Evolutionary conservation across 2,329 filamentous ascomycete species (phyloP), one percentile per base, ranked within the genome.

Genomic region (Alternaria brassicicola): DNA sequence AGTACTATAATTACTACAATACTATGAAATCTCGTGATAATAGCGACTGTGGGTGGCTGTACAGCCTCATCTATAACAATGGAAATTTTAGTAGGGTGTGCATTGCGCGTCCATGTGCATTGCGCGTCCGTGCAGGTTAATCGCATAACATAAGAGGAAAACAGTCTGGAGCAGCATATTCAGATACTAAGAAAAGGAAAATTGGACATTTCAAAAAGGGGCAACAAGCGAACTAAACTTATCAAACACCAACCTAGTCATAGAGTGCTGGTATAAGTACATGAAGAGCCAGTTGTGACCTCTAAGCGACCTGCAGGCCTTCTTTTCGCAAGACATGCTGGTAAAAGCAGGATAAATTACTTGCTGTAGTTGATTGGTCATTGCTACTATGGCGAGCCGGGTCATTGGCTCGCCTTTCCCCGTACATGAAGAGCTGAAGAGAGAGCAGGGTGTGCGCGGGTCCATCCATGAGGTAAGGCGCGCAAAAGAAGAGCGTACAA

Each of bases 281-380:
- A 47, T 56, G 38, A 13, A 38, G 38, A 45, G 23, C 3, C 19
- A 26, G 8, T 31, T 19, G 7, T 1, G 12, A 31, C 2, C 26
- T 57, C 19, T 15, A 52, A 47, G 49, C 49, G 23, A 26, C 35
- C 15, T 57, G 49, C 42, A 48, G 19, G 45, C 5, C 23, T 17
- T 43, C 19, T 19, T 35, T 15, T 23, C 31, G 25, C 45, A 35
- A 21, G 30, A 33, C 6, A 35, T 2, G 3, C 30, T 8, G 19
- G 43, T 4, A 25, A 15, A 30, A 47, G 49, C 15, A 19, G 33
- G 19, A 25, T 41, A 52, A 41, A 31, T 39, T 23, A 23, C 15
- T 6, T 17, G 13, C 13, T 15, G 25, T 3, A 17, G 17, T 10
- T 17, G 23, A 56, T 56, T 56, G 53, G 46, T 17, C 21, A 21